These are phyloP conservation scores for Cystobasidium onofrii DNA, from an alignment of 768 basidiomycete genomes.

Conservation along the genomic window DNA sequence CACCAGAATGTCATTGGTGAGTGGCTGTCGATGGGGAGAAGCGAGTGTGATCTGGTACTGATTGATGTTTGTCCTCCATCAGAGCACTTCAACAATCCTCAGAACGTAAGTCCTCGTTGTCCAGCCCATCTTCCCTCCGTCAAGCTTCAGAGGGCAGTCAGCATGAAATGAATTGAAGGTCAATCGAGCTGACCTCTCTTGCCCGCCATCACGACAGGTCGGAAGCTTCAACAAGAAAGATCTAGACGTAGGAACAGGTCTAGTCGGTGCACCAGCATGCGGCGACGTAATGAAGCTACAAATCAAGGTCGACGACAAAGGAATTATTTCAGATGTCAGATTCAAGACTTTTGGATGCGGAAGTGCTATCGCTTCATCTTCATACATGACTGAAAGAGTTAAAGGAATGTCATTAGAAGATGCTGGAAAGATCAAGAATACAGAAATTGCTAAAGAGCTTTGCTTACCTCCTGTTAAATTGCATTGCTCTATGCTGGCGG, in stretches of 20 bases:
- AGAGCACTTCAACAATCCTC: slow-evolving; percentile 91
- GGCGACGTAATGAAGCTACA: slow-evolving; percentile 55
- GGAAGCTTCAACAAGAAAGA: slow-evolving; percentile 91
- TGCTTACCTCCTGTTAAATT: slow-evolving; percentile 92
- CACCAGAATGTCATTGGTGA: slow-evolving; percentile 32
- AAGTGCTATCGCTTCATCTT: slow-evolving; percentile 92
- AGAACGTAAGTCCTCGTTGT: slow-evolving; percentile 62
- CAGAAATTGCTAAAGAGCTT: slow-evolving; percentile 96
- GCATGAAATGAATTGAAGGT: too few species aligned
- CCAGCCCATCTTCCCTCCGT: background rate
- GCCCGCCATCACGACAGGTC: slow-evolving; percentile 54
- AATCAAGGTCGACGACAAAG: slow-evolving; percentile 89
- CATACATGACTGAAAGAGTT: slow-evolving; percentile 97
- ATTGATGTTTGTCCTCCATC: background rate
- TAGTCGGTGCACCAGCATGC: slow-evolving; percentile 63
- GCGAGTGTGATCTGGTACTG: background rate
- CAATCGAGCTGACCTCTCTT: background rate
- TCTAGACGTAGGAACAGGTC: slow-evolving; percentile 85
- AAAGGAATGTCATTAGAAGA: slow-evolving; percentile 88
- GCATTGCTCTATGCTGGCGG: slow-evolving; percentile 91
- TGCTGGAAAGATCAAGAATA: slow-evolving; percentile 94
- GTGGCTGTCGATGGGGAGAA: background rate
- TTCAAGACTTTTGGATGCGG: slow-evolving; percentile 99
- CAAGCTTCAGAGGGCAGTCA: background rate
- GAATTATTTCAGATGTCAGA: slow-evolving; percentile 94